phyloP scores from a whole-genome alignment of 2,329 filamentous ascomycete species.

The Pseudogymnoascus sp. region DNA sequence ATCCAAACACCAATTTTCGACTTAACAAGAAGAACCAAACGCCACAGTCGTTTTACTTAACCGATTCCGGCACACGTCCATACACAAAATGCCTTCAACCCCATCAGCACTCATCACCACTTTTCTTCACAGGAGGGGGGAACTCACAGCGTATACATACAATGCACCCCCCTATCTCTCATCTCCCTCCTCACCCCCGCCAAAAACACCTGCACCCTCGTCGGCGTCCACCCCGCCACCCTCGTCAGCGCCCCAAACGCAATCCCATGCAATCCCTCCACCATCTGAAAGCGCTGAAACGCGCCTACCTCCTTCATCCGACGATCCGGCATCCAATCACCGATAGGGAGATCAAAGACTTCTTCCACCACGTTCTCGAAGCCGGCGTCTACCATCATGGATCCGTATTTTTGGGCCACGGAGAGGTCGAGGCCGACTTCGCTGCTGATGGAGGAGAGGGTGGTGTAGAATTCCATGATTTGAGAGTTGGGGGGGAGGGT shows the following conservation, averaged over 20 bases:
- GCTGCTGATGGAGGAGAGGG: neutral
- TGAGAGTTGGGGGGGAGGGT: constrained; percentile 23
- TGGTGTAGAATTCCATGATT: constrained; percentile 7
- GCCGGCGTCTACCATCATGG: constrained; percentile 39
- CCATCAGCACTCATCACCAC: neutral
- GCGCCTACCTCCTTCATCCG: constrained; percentile 41
- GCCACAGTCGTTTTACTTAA: neutral
- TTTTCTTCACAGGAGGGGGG: neutral
- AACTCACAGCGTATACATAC: constrained; percentile 20
- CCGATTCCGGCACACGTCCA: neutral
- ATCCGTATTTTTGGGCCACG: constrained; percentile 5
- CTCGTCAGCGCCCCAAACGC: constrained; percentile 27
- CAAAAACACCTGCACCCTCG: constrained; percentile 29
- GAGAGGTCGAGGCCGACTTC: constrained; percentile 9
- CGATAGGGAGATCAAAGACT: constrained; percentile 39
- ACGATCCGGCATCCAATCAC: constrained; percentile 40
- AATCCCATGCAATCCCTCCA: constrained; percentile 14
- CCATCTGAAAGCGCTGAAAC: constrained; percentile 10
- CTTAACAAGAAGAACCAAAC: neutral
- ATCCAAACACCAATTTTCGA: neutral
- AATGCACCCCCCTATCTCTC: constrained; percentile 26
- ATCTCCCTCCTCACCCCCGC: constrained; percentile 29
- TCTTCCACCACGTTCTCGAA: constrained; percentile 41
- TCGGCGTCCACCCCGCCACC: constrained; percentile 28
- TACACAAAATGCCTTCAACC: constrained; percentile 4